Evolutionary conservation across 2,329 filamentous ascomycete species (phyloP), one percentile per base, ranked within the genome.

Genomic region (Colletotrichum euphorbiae): DNA sequence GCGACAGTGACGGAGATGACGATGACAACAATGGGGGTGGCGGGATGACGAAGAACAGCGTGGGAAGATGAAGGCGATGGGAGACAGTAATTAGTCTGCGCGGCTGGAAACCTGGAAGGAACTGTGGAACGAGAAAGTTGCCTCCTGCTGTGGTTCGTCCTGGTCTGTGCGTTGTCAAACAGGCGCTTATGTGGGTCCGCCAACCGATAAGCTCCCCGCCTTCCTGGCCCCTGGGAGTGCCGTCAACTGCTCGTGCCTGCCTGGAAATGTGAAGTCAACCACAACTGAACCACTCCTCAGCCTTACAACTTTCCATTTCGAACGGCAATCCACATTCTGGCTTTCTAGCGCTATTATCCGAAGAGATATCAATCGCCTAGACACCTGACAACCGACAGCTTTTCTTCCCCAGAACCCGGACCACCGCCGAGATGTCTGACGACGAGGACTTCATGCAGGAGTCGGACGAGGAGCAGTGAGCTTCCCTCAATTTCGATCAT

Each of bases 401-500:
- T 38, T 15, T 38, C 36, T 11, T 15, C 36, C 6, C 36, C 11
- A n/a, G 17, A 55, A 8, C 24, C 6, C 28, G 15, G 31, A 28
- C 45, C 36, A 56, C 31, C 45, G 56, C 52, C 75, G 78, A 61
- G 15, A 85, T 85, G 84, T 85, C 84, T 43, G 84, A 86, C 75
- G 84, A 85, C 70, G 81, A 81, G 71, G 80, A 82, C 72, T 83
- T 83, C 55, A 83, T 83, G 81, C 81, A 83, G 71, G 80, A 83
- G 75, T 83, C 81, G 40, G 81, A 82, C 54, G 81, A 83, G 72
- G 81, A 83, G 75, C 80, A 82, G 80, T 80, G 72, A 67, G 77
- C 15, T 72, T 52, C 15, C 24, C 13, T 52, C 9, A 36, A 38
- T 48, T 38, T 9, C 33, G 17, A 3, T 9, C 9, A 24, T 33